These are phyloP conservation scores for Syzygium grande DNA, from an alignment of 345 rosid species.

Conservation along the genomic window DNA sequence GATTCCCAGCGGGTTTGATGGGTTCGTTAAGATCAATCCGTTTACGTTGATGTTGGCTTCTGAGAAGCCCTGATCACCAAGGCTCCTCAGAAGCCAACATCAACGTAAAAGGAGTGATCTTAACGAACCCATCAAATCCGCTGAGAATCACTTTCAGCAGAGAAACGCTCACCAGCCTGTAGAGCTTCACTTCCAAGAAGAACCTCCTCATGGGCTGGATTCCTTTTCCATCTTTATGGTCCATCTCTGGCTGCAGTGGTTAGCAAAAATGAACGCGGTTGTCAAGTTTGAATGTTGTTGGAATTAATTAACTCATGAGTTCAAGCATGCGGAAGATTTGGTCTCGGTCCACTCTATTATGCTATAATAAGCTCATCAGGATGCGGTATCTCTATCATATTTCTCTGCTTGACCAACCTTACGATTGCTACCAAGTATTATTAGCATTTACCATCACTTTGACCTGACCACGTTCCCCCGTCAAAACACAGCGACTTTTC, in stretches of 20 bases:
- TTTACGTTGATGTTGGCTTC: constrained; percentile 2
- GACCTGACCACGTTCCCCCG: neutral
- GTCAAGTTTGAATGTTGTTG: too few species aligned
- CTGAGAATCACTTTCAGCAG: constrained; percentile 55
- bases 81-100: constrained; percentile 39
- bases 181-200: constrained; percentile 33
- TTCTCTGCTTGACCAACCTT: neutral
- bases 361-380: neutral
- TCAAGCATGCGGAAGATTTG: constrained; percentile 21
- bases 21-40: constrained; percentile 8
- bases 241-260: too few species aligned
- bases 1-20: constrained; percentile 12
- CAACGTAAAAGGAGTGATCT: constrained; percentile 58
- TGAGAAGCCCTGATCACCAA: neutral
- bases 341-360: neutral
- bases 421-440: neutral
- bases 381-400: neutral
- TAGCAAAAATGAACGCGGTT: too few species aligned
- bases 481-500: neutral
- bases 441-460: neutral
- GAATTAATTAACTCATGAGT: too few species aligned
- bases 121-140: constrained; percentile 82
- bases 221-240: too few species aligned
- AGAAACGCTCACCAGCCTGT: constrained; percentile 29
- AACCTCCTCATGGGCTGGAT: constrained; percentile 36